Conservation (phyloP, 2,329 filamentous ascomycete species). For the Venturia oleaginea region DNA sequence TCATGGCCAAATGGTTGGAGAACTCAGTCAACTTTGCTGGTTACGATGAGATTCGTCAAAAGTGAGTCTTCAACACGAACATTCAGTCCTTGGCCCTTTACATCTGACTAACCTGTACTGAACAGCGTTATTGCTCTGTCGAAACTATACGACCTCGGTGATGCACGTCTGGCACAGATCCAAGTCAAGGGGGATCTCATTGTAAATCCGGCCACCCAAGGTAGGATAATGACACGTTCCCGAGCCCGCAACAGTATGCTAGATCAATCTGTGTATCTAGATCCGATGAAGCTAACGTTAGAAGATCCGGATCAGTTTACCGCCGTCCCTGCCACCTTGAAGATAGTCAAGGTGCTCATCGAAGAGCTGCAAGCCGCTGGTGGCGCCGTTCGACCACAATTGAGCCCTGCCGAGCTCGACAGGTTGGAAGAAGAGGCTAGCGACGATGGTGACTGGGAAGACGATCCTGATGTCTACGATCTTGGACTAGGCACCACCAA, state of each 20-base stretch:
- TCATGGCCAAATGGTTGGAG: conserved; percentile 91
- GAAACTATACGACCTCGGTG: conserved; percentile 81
- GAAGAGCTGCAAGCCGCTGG: conserved; percentile 57
- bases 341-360: conserved; percentile 92
- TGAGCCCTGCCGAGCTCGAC: conserved; percentile 6
- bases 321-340: conserved; percentile 75
- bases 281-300: neutral
- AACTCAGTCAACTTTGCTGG: conserved; percentile 97
- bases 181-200: conserved; percentile 89
- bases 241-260: conserved; percentile 69
- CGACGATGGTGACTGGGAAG: conserved; percentile 61
- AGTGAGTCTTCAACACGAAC: conserved; percentile 52
- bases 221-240: conserved; percentile 83
- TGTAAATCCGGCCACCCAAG: conserved; percentile 56
- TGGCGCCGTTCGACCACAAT: conserved; percentile 33
- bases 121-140: conserved; percentile 79
- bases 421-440: conserved; percentile 56
- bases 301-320: conserved; percentile 83
- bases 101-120: conserved; percentile 17
- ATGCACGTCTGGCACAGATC: conserved; percentile 67
- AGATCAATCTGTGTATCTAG: conserved; percentile 18
- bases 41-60: conserved; percentile 94
- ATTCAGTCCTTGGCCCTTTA: conserved; percentile 1
- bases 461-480: conserved; percentile 67
- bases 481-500: conserved; percentile 49